Base-by-base conservation (phyloP, 148 eudicot species). In the Camellia lanceoleosa region DNA sequence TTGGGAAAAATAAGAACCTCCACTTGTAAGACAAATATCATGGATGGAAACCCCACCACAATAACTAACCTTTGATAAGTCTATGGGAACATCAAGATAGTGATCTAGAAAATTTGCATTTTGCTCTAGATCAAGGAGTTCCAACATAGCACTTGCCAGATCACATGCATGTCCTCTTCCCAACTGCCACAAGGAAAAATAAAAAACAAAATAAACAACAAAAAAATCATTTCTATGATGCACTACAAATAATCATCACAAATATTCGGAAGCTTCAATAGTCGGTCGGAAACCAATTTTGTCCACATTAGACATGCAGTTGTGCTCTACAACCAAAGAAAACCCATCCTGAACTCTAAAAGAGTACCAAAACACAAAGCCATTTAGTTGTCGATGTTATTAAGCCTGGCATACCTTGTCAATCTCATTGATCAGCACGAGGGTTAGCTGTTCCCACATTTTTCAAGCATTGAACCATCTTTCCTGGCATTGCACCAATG, bases 101-200 rank as follows among this genome's bases (percentile, higher is more conserved):
- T 95, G 98, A 84, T 95, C 97, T 10, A 95, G 85, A 86, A 95
- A 95, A 83, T 95, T 95, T 16, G 97, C 98, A 88, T 95, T 95
- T 82, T 95, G 98, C 86, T 95, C 98, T 23, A 97, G 98, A 78
- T 95, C 97, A 81, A 95, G 98, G 67, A 95, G 96, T 84, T 95
- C 98, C 84, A 95, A 86, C 97, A 95, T 92, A 80, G 98, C 98
- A 91, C 98, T 95, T 46, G 98, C 96, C 64, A 97, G 97, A 86
- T 95, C 98, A 70, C 97, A 97, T 54, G 97, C 89, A 86, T 95
- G 94, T 73, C 97, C 98, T 69, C 92, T 89, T 30, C 80, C 98
- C 85, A 92, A 82, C 98, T 94, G 94, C 76, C 77, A 86, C 8
- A 61, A 71, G 66, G 42, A n/a, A 68, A 49, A 49, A 5, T 7